Conservation (phyloP, 2,329 filamentous ascomycete species). For the Hypoxylon sp. region DNA sequence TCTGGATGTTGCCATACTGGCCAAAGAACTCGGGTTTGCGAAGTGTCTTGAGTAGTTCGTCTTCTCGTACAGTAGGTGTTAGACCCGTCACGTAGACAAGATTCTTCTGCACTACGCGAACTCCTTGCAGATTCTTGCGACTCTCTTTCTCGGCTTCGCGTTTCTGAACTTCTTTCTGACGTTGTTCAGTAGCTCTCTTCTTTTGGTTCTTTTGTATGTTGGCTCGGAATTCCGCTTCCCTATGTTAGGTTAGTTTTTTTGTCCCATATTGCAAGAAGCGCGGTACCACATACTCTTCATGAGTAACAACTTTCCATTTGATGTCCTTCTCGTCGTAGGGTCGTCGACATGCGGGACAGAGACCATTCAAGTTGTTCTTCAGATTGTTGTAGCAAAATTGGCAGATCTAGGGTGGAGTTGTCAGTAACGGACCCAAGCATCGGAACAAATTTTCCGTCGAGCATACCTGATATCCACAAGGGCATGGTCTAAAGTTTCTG, state of each 20-base stretch:
- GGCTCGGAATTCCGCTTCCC: conserved; percentile 77
- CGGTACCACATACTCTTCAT: conserved; percentile 81
- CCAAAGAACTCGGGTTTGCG: conserved; percentile 94
- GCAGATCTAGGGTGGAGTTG: conserved; percentile 73
- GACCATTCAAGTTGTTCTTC: conserved; percentile 95
- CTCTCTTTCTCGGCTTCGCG: conserved; percentile 95
- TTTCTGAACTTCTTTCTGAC: conserved; percentile 95
- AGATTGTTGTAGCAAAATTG: conserved; percentile 99
- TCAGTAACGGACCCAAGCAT: conserved; percentile 25
- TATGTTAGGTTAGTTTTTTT: conserved; percentile 49
- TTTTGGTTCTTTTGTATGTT: conserved; percentile 91
- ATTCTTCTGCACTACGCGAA: conserved; percentile 97
- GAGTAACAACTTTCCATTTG: conserved; percentile 93
- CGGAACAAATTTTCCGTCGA: neutral
- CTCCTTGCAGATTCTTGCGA: conserved; percentile 93
- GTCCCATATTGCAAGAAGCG: neutral
- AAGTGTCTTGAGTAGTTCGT: conserved; percentile 88
- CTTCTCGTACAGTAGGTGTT: conserved; percentile 89
- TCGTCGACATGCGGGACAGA: conserved; percentile 96
- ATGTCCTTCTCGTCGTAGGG: conserved; percentile 98
- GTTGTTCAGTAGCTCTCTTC: conserved; percentile 81
- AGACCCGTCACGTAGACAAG: conserved; percentile 97
- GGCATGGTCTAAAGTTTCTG: conserved; percentile 95
- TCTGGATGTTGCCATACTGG: conserved; percentile 97
- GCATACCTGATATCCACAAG: conserved; percentile 94